Evolutionary conservation across 768 basidiomycete species (phyloP).

Genomic region (Amanita jacksonii): DNA sequence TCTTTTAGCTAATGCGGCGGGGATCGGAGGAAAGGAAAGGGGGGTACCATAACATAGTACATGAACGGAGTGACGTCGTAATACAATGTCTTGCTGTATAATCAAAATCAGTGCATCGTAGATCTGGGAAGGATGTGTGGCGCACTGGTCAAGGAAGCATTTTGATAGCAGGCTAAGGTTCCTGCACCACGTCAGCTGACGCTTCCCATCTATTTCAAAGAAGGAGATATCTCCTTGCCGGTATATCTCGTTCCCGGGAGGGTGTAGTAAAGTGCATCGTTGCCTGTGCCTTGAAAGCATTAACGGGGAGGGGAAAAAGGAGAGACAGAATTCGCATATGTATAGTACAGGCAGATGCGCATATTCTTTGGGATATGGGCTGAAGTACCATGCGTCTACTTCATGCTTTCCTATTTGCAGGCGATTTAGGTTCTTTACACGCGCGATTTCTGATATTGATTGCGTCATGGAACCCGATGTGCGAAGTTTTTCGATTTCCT

Average conservation of each 20-base stretch:
- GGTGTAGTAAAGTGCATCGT: constrained; percentile 86
- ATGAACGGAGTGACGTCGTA: constrained; percentile 99
- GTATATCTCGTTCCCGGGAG: constrained; percentile 99
- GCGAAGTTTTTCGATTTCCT: constrained; percentile 97
- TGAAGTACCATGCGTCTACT: constrained; percentile 99
- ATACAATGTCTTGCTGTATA: constrained; percentile 85
- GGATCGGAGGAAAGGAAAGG: constrained; percentile 6
- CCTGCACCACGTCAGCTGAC: constrained; percentile 93
- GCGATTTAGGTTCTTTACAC: constrained; percentile 96
- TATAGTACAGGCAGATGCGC: constrained; percentile 92
- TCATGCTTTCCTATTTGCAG: constrained; percentile 94
- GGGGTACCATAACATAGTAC: constrained; percentile 94
- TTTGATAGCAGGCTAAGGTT: constrained; percentile 95
- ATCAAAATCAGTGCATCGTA: constrained; percentile 15
- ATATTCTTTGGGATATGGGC: constrained; percentile 97
- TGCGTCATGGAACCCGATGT: constrained; percentile 99
- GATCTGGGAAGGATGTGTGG: constrained; percentile 15
- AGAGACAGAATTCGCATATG: constrained; percentile 97
- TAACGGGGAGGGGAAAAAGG: constrained; percentile 83
- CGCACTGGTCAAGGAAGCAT: constrained; percentile 96
- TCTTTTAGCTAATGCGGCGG: constrained; percentile 4
- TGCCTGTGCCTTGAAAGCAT: constrained; percentile 88
- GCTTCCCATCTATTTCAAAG: constrained; percentile 97
- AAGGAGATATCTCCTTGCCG: constrained; percentile 95
- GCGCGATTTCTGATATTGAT: constrained; percentile 92